Evolutionary conservation across 2,329 filamentous ascomycete species (phyloP).

Genomic region (Clonostachys chloroleuca): DNA sequence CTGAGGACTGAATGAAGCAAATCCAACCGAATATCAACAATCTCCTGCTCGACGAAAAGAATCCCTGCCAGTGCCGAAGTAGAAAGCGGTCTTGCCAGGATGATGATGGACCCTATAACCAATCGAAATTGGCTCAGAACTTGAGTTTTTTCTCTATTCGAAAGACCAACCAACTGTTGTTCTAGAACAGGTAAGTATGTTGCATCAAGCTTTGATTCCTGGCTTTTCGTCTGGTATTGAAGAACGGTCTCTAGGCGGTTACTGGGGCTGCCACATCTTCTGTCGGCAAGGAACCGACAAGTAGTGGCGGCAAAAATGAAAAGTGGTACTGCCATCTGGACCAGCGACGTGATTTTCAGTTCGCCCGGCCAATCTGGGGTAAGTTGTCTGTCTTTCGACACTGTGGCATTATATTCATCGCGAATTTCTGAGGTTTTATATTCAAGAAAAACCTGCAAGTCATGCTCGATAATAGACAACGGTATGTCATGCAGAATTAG

Average conservation of each 20-base stretch:
- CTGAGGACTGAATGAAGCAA: not conserved
- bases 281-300: slow-evolving; percentile 7
- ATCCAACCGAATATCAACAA: not conserved
- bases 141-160: not conserved
- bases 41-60: not conserved
- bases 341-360: slow-evolving; percentile 5
- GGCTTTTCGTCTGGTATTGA: not conserved
- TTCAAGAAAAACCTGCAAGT: slow-evolving; percentile 24
- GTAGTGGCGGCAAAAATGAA: slow-evolving; percentile 23
- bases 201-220: slow-evolving; percentile 1
- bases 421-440: slow-evolving; percentile 19
- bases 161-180: not conserved
- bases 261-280: slow-evolving; percentile 5
- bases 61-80: not conserved
- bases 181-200: slow-evolving; percentile 12
- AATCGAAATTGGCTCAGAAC: not conserved
- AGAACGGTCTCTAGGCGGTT: slow-evolving; percentile 13
- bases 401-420: slow-evolving; percentile 9
- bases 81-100: not conserved
- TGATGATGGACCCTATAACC: not conserved
- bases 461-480: slow-evolving; percentile 17
- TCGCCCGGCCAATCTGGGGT: slow-evolving; percentile 4
- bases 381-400: slow-evolving; percentile 1
- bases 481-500: slow-evolving; percentile 25
- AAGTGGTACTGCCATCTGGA: slow-evolving; percentile 17